phyloP scores from a whole-genome alignment of 192 early-diverging fungal species.

The Diversispora epigaea region DNA sequence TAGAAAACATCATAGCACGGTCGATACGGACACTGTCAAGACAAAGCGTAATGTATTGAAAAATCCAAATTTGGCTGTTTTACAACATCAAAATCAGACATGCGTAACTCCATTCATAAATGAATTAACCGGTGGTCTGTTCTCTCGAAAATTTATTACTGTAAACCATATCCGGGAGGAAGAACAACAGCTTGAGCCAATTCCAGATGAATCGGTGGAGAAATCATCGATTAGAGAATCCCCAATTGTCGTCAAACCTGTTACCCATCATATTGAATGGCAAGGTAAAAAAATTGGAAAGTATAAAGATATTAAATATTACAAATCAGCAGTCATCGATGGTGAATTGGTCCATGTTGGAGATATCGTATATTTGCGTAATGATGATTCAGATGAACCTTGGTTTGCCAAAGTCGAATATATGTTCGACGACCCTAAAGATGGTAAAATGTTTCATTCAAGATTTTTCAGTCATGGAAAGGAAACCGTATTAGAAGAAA shows the following conservation, averaged over 20 bases:
- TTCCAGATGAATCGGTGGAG: background rate
- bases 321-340: slow-evolving; percentile 35
- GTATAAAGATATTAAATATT: slow-evolving; percentile 8
- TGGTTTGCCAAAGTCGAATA: slow-evolving; percentile 47
- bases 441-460: slow-evolving; percentile 45
- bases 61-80: slow-evolving; percentile 22
- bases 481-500: slow-evolving; percentile 57
- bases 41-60: slow-evolving; percentile 34
- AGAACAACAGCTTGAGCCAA: too few species aligned
- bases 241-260: background rate
- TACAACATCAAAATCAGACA: slow-evolving; percentile 26
- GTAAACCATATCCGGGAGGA: background rate
- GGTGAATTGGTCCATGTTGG: slow-evolving; percentile 31
- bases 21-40: slow-evolving; percentile 16
- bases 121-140: slow-evolving; percentile 30
- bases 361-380: slow-evolving; percentile 41
- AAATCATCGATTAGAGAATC: background rate
- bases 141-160: slow-evolving; percentile 16
- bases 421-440: slow-evolving; percentile 39
- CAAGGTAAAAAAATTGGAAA: background rate
- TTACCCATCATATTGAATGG: slow-evolving; percentile 9
- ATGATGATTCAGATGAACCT: slow-evolving; percentile 33
- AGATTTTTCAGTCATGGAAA: slow-evolving; percentile 52
- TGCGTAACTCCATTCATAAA: slow-evolving; percentile 36
- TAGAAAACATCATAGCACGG: background rate